Percentiles rank a stretch among this genome's conserved stretches.
phyloP scores from a whole-genome alignment of 495 filamentous ascomycete genomes.

The Platismatia glauca region DNA sequence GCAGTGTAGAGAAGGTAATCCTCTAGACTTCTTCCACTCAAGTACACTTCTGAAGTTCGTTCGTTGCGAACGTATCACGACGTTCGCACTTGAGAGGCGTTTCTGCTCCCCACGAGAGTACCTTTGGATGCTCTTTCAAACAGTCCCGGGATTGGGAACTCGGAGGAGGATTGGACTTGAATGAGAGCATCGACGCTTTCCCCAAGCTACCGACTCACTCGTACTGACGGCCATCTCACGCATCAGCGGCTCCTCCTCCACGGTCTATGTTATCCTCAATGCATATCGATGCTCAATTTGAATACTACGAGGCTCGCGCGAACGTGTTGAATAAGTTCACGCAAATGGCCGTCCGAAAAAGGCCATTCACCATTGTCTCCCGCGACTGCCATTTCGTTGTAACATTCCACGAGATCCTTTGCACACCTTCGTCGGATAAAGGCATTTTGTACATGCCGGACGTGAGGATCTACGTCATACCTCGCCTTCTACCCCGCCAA shows the following conservation, averaged over 20 bases:
- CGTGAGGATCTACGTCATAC: constrained; percentile 12
- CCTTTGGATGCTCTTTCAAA: too few relatives aligned
- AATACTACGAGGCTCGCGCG: background rate
- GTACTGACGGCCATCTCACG: background rate
- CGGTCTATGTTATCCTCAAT: background rate
- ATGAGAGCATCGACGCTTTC: background rate
- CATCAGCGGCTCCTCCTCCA: background rate
- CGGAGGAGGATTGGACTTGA: background rate
- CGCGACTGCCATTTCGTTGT: background rate
- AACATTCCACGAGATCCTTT: too few relatives aligned
- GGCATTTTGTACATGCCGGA: background rate
- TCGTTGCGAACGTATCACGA: too few relatives aligned
- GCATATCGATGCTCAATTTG: background rate
- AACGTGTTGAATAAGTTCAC: background rate
- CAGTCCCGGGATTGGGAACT: too few relatives aligned
- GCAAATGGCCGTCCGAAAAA: background rate
- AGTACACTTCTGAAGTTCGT: too few relatives aligned
- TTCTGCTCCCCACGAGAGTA: too few relatives aligned
- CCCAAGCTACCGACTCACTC: too few relatives aligned
- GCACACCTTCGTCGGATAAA: background rate
- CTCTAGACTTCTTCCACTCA: too few relatives aligned
- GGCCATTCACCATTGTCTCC: background rate
- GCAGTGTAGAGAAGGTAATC: too few relatives aligned
- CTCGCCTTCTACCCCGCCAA: constrained; percentile 9
- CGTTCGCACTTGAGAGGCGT: too few relatives aligned